Percentiles rank a stretch among this genome's conserved stretches.
Evolutionary conservation across 768 basidiomycete genomes (phyloP).

Genomic region (Lactarius hengduanensis): DNA sequence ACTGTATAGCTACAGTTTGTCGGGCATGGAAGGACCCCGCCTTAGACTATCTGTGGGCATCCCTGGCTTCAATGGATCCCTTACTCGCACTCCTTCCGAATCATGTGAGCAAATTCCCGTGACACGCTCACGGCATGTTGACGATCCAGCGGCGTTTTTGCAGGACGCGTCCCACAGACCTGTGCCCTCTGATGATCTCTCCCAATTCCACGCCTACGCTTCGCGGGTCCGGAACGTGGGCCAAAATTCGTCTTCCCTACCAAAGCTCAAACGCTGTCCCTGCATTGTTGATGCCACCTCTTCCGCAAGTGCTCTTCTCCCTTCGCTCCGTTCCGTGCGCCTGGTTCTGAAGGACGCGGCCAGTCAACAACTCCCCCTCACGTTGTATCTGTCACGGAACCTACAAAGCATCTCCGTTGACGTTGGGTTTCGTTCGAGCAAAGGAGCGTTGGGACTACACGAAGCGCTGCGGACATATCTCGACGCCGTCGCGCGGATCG

Average conservation of each 20-base stretch:
- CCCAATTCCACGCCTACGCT: slow-evolving; percentile 25
- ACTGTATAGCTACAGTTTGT: slow-evolving; percentile 27
- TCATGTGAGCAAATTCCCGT: slow-evolving; percentile 12
- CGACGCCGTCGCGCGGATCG: slow-evolving; percentile 23
- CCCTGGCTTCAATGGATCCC: slow-evolving; percentile 27
- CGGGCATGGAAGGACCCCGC: slow-evolving; percentile 30
- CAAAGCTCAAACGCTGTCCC: slow-evolving; percentile 5
- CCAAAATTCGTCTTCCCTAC: slow-evolving; percentile 17
- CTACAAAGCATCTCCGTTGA: slow-evolving; percentile 22
- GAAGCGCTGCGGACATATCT: slow-evolving; percentile 24
- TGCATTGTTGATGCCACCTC: neutral
- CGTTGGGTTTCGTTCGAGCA: slow-evolving; percentile 24
- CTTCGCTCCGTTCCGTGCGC: slow-evolving; percentile 22
- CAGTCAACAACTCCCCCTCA: slow-evolving; percentile 21
- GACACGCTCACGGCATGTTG: neutral
- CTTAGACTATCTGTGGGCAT: slow-evolving; percentile 28
- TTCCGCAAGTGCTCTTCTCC: slow-evolving; percentile 15
- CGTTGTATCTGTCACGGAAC: slow-evolving; percentile 23
- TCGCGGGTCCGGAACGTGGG: slow-evolving; percentile 27
- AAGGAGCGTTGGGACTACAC: neutral
- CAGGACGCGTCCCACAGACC: slow-evolving; percentile 9
- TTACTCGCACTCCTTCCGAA: slow-evolving; percentile 26
- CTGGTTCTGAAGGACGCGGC: slow-evolving; percentile 21
- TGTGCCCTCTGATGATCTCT: slow-evolving; percentile 10
- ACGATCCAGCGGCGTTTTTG: neutral